Conservation (phyloP, 805 yeast species). For the Spathaspora boniae region DNA sequence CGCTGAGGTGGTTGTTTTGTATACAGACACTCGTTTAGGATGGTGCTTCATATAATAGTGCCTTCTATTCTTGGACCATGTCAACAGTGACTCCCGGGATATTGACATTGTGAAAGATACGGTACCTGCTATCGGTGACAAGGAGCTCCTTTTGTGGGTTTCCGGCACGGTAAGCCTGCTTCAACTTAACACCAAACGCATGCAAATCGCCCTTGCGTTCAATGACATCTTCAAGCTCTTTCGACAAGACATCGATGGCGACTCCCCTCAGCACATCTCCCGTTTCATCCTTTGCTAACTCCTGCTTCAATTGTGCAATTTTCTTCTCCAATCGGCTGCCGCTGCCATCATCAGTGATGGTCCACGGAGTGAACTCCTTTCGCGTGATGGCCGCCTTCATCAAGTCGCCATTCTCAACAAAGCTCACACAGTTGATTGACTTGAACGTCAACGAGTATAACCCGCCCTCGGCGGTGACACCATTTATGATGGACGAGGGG, state of each 20-base stretch:
- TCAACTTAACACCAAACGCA: constrained; percentile 13
- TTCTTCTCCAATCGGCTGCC: constrained; percentile 12
- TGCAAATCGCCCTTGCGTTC: constrained; percentile 14
- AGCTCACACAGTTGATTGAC: constrained; percentile 33
- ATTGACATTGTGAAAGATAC: constrained; percentile 5
- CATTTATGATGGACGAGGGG: constrained; percentile 36
- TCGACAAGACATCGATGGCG: constrained; percentile 1
- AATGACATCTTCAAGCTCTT: constrained; percentile 11
- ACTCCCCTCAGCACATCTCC: not conserved
- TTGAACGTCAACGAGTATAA: constrained; percentile 39
- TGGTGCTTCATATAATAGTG: constrained; percentile 2
- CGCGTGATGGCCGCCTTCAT: constrained; percentile 23
- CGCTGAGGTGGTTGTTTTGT: not conserved
- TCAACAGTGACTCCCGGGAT: constrained; percentile 16
- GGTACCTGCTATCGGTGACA: constrained; percentile 14
- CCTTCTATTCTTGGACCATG: constrained; percentile 17
- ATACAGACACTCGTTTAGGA: not conserved
- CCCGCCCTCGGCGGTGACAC: constrained; percentile 41
- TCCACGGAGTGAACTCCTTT: constrained; percentile 9
- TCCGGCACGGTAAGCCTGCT: constrained; percentile 15
- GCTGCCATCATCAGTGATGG: constrained; percentile 13
- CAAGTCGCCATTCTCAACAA: constrained; percentile 33
- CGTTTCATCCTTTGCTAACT: constrained; percentile 14
- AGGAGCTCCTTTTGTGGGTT: constrained; percentile 14
- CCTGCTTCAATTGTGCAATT: constrained; percentile 19